phyloP scores from a whole-genome alignment of 2,329 filamentous ascomycete genomes.

The Aspergillus transmontanensis region DNA sequence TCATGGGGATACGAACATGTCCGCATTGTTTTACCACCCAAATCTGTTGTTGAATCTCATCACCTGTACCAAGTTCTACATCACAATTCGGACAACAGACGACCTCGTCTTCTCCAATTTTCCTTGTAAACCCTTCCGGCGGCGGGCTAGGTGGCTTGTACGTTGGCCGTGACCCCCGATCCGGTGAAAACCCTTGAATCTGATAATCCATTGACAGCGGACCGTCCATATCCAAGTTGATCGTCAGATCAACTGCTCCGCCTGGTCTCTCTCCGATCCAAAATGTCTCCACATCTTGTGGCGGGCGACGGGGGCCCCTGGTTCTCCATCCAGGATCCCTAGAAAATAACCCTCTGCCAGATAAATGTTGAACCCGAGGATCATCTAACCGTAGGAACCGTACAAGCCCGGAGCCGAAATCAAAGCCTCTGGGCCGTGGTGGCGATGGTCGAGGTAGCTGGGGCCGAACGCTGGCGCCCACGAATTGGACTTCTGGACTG shows the following conservation, averaged over 20 bases:
- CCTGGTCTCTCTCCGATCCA: slow-evolving; percentile 26
- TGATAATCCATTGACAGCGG: slow-evolving; percentile 42
- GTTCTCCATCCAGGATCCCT: slow-evolving; percentile 26
- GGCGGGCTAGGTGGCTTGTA: slow-evolving; percentile 68
- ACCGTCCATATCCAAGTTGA: slow-evolving; percentile 29
- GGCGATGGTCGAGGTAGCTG: slow-evolving; percentile 13
- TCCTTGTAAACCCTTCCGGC: slow-evolving; percentile 77
- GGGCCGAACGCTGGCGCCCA: slow-evolving; percentile 35
- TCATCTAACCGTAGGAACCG: slow-evolving; percentile 13
- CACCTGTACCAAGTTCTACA: slow-evolving; percentile 77
- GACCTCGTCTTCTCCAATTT: slow-evolving; percentile 69
- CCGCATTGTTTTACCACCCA: slow-evolving; percentile 91
- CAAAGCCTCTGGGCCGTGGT: slow-evolving; percentile 5
- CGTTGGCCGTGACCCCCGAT: slow-evolving; percentile 26
- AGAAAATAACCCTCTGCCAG: slow-evolving; percentile 18
- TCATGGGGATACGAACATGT: slow-evolving; percentile 65
- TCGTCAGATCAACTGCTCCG: slow-evolving; percentile 28
- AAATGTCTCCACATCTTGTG: slow-evolving; percentile 14
- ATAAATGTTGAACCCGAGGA: slow-evolving; percentile 2
- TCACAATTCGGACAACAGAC: slow-evolving; percentile 86
- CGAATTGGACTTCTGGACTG: slow-evolving; percentile 56
- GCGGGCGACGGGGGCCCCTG: not conserved
- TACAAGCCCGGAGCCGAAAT: slow-evolving; percentile 7
- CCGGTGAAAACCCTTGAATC: slow-evolving; percentile 45
- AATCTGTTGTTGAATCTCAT: slow-evolving; percentile 74